Percentiles rank a stretch among this genome's conserved stretches.
These are phyloP conservation scores for Sporisorium scitamineum DNA, from an alignment of 1,284 basidiomycete genomes.

Conservation along the genomic window DNA sequence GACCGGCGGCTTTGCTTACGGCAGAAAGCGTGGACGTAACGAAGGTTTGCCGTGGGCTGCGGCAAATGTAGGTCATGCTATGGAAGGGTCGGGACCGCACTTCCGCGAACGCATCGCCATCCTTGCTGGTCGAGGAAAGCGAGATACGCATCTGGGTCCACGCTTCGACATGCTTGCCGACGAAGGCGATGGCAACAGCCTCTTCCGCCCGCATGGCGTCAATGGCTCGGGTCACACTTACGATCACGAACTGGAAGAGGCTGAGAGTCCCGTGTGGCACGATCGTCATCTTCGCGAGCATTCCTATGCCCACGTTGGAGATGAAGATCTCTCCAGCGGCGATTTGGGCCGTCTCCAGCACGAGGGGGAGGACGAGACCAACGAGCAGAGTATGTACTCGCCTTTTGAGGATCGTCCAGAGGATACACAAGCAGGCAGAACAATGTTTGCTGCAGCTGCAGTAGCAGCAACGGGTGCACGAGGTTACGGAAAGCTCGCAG, in stretches of 20 bases:
- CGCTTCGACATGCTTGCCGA: conserved; percentile 67
- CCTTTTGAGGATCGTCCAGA: conserved; percentile 57
- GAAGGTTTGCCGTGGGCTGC: conserved; percentile 42
- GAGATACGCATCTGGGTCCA: conserved; percentile 23
- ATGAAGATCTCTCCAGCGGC: conserved; percentile 35
- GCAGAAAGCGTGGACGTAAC: conserved; percentile 26
- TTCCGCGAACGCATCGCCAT: conserved; percentile 58
- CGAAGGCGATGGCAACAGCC: conserved; percentile 49
- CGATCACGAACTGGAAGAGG: conserved; percentile 36
- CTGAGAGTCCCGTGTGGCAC: conserved; percentile 18
- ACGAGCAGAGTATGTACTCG: conserved; percentile 41
- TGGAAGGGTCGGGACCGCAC: conserved; percentile 61
- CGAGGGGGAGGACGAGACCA: conserved; percentile 13
- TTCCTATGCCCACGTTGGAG: conserved; percentile 32
- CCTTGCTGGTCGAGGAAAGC: conserved; percentile 51
- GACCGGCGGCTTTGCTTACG: conserved; percentile 14
- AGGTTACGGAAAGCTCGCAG: conserved; percentile 31
- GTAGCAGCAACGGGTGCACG: not conserved
- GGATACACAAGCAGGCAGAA: not conserved
- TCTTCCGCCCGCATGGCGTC: conserved; percentile 15
- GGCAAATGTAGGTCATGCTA: conserved; percentile 59
- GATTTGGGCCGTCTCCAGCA: conserved; percentile 28
- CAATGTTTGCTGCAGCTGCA: not conserved
- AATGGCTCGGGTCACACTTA: conserved; percentile 4
- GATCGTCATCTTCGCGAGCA: conserved; percentile 29